Evolutionary conservation across 2,329 filamentous ascomycete genomes (phyloP).

Genomic region (Fusarium ramigenum): DNA sequence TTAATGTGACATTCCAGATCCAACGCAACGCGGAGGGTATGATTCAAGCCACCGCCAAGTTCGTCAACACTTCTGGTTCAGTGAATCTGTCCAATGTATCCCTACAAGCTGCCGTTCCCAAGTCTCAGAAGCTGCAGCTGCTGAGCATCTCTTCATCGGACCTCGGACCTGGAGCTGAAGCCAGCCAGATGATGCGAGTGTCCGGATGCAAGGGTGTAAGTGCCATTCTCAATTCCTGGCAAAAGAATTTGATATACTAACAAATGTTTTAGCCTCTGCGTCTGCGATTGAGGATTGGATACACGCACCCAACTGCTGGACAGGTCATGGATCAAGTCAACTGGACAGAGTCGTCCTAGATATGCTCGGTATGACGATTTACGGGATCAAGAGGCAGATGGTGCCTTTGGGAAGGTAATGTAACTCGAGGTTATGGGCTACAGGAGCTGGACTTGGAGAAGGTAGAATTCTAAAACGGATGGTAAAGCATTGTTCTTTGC

Average conservation of each 20-base stretch:
- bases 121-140: slow-evolving; percentile 92
- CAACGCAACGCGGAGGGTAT: slow-evolving; percentile 83
- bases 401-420: slow-evolving; percentile 29
- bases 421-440: slow-evolving; percentile 26
- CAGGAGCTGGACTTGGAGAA: slow-evolving; percentile 31
- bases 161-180: slow-evolving; percentile 79
- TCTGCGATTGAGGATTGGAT: slow-evolving; percentile 85
- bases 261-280: slow-evolving; percentile 73
- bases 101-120: slow-evolving; percentile 93
- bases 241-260: not conserved
- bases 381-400: not conserved
- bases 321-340: slow-evolving; percentile 92
- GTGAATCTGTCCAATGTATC: slow-evolving; percentile 77
- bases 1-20: slow-evolving; percentile 82
- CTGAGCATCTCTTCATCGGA: slow-evolving; percentile 88
- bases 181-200: slow-evolving; percentile 90
- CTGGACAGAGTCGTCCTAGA: slow-evolving; percentile 81
- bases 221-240: slow-evolving; percentile 43
- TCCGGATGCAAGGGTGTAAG: slow-evolving; percentile 88
- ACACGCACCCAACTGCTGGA: slow-evolving; percentile 73
- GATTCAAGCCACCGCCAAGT: slow-evolving; percentile 84
- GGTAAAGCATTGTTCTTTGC: slow-evolving; percentile 33
- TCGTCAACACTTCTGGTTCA: slow-evolving; percentile 78
- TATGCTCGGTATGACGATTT: not conserved
- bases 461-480: slow-evolving; percentile 42